These are phyloP conservation scores for Lycium ferocissimum DNA, from an alignment of 257 asterid species.

Conservation along the genomic window DNA sequence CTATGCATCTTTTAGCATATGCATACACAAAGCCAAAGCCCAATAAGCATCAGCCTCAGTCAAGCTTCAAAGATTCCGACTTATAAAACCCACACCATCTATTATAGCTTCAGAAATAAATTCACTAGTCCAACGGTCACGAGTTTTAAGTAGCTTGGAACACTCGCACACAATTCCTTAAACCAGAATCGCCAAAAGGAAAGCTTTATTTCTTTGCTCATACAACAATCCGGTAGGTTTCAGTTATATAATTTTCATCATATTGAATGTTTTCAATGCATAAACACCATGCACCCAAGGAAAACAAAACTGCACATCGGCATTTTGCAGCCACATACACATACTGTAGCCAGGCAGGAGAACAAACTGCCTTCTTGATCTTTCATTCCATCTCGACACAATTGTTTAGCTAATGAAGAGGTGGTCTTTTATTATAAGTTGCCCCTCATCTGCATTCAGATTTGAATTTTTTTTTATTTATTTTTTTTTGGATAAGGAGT, in stretches of 20 bases:
- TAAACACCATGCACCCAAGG: not conserved
- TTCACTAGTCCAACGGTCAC: not conserved
- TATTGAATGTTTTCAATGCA: not conserved
- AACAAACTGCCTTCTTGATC: not conserved
- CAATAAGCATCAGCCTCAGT: not conserved
- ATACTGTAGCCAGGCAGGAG: not conserved
- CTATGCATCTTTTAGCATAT: not conserved
- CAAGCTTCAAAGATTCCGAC: not conserved
- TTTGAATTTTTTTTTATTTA: not conserved
- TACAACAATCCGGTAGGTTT: not conserved
- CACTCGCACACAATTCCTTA: not conserved
- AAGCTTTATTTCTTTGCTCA: not conserved
- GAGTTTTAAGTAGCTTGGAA: not conserved
- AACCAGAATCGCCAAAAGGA: not conserved
- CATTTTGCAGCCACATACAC: not conserved
- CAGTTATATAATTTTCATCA: not conserved
- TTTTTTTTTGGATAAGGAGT: no score
- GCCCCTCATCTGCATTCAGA: not conserved
- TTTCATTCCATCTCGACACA: not conserved
- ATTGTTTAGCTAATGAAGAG: not conserved
- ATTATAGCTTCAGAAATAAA: not conserved
- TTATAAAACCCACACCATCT: not conserved
- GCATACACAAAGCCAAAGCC: not conserved
- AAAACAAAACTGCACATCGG: not conserved
- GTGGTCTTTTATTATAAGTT: not conserved